These are phyloP conservation scores for Penicillium canariense DNA, from an alignment of 495 filamentous ascomycete genomes.

Conservation along the genomic window DNA sequence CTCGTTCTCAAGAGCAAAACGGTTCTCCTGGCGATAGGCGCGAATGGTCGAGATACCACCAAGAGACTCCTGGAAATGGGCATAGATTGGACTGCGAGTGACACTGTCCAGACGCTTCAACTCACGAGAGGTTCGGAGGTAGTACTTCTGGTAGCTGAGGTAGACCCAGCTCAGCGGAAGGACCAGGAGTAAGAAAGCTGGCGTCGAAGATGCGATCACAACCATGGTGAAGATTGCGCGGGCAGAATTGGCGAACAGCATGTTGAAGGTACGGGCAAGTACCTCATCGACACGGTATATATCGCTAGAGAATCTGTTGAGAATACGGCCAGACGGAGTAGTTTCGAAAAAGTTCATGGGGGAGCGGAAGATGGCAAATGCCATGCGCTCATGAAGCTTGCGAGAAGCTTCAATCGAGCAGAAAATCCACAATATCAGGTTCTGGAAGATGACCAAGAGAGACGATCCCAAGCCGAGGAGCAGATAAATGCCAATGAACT, in stretches of 20 bases:
- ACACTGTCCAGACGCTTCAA: slow-evolving; percentile 95
- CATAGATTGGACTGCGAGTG: slow-evolving; percentile 92
- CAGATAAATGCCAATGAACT: slow-evolving; percentile 93
- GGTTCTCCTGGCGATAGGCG: slow-evolving; percentile 82
- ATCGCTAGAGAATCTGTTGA: slow-evolving; percentile 97
- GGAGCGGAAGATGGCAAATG: slow-evolving; percentile 93
- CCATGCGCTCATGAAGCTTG: slow-evolving; percentile 98
- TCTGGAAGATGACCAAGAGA: slow-evolving; percentile 82
- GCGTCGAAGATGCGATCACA: slow-evolving; percentile 79
- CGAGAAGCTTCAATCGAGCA: slow-evolving; percentile 97
- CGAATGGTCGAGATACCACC: slow-evolving; percentile 96
- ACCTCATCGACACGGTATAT: slow-evolving; percentile 96
- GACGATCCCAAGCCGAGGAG: slow-evolving; percentile 90
- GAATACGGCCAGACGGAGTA: slow-evolving; percentile 92
- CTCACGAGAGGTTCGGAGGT: slow-evolving; percentile 92
- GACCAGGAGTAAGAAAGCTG: slow-evolving; percentile 75
- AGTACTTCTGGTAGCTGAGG: slow-evolving; percentile 94
- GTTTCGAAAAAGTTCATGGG: slow-evolving; percentile 99
- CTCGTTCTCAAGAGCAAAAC: slow-evolving; percentile 93
- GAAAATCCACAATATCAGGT: slow-evolving; percentile 96
- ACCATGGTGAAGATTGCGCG: slow-evolving; percentile 81
- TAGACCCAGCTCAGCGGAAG: slow-evolving; percentile 81
- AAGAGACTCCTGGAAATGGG: slow-evolving; percentile 97
- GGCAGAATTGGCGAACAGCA: slow-evolving; percentile 88
- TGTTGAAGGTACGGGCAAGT: slow-evolving; percentile 86